Base-by-base conservation (phyloP, 768 basidiomycete genomes). In the Fibroporia radiculosa region DNA sequence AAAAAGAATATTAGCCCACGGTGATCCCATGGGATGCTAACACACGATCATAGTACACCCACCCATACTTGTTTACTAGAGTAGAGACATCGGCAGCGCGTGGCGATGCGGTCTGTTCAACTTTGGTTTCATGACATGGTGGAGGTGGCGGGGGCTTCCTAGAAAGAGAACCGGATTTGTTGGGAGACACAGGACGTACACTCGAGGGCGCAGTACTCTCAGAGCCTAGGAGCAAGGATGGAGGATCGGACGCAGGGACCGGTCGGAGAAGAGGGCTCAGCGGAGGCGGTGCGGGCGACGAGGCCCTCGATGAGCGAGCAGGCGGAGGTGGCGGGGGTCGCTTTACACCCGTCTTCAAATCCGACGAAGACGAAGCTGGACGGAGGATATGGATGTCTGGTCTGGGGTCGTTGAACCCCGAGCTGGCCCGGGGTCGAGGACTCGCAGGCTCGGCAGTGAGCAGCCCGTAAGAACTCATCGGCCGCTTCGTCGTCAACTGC, bases 241-340 rank as follows among this genome's bases (percentile, higher is more conserved):
- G 50, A 24, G 53, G 29, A 1, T 62, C 52, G 4, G 54, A 44
- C 12, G 56, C 52, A 6, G 72, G 70, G 4, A 74, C 70, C 0
- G 80, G 77, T 13, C 74, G 70, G 43, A 77, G 56, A n/a, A 75
- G 63, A 16, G 78, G 77, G 1, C 78, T 62, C 14, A 59, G 51
- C 14, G 73, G 68, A 1, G 70, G 69, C 2, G 68, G 66, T n/a
- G 64, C 62, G 4, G 69, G 62, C 23, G 70, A 60, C 0, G 68
- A 48, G 7, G 48, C 55, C 33, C 55, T 48, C 13, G 50, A 49
- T 2, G 56, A 48, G 31, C 55, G 50, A 1, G 77, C 75, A 1
- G 82, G 82, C 0, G 82, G 82, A 0, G 76, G 77, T 0, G 81
- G 80, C 2, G 73, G 69, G 40, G 78, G 71, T 49, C 70, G 75